Percentiles rank a stretch among this genome's conserved stretches.
phyloP scores from a whole-genome alignment of 306 rosid genomes.

The Acacia melanoxylon region DNA sequence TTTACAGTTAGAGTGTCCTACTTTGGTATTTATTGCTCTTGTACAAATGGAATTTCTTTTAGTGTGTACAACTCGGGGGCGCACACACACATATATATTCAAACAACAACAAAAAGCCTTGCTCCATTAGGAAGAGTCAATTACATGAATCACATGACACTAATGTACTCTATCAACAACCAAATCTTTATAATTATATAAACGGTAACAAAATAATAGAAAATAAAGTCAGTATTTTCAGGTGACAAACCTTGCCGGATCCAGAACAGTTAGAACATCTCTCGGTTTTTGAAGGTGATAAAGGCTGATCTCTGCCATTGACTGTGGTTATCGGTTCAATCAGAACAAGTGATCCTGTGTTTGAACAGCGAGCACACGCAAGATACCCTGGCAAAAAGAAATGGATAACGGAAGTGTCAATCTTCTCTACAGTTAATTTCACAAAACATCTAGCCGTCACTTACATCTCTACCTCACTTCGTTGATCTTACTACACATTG shows the following conservation, averaged over 20 bases:
- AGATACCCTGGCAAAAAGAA: constrained; percentile 65
- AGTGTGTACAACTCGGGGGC: too few species aligned
- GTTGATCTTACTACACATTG: constrained; percentile 2
- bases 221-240: constrained; percentile 7
- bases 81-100: background rate
- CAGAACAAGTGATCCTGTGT: constrained; percentile 70
- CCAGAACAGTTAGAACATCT: constrained; percentile 97
- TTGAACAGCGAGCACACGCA: constrained; percentile 96
- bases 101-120: too few species aligned
- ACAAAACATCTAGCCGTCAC: background rate
- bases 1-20: too few species aligned
- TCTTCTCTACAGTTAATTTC: constrained; percentile 22
- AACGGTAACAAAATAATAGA: background rate
- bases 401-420: constrained; percentile 13
- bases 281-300: constrained; percentile 72
- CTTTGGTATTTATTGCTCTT: too few species aligned
- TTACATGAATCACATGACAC: too few species aligned
- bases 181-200: too few species aligned
- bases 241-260: constrained; percentile 81
- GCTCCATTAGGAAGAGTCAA: too few species aligned
- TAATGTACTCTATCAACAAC: too few species aligned
- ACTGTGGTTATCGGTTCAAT: constrained; percentile 64
- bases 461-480: background rate
- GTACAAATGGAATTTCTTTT: too few species aligned
- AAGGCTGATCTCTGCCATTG: constrained; percentile 57